Percentiles rank a stretch among this genome's conserved stretches.
Evolutionary conservation across 805 yeast species (phyloP).

Genomic region (Suhomyces sp.): DNA sequence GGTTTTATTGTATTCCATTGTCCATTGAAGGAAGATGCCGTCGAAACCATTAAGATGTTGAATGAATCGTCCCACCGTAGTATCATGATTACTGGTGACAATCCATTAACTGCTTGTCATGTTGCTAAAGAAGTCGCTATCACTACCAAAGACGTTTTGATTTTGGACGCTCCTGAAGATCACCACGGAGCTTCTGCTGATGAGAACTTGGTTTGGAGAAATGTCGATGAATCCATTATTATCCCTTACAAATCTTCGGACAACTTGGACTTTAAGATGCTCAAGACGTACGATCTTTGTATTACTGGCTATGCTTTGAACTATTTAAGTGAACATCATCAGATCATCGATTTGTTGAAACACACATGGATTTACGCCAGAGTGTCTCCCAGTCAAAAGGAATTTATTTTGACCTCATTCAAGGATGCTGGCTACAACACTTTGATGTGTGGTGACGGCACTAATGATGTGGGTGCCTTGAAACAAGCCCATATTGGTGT

Average conservation of each 20-base stretch:
- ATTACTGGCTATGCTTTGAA: conserved; percentile 88
- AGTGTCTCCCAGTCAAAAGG: conserved; percentile 95
- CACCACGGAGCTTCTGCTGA: conserved; percentile 47
- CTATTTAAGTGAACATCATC: conserved; percentile 61
- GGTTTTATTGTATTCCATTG: conserved; percentile 97
- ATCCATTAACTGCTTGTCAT: conserved; percentile 96
- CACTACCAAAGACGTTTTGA: conserved; percentile 77
- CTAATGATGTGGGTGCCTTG: conserved; percentile 99
- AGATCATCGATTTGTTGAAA: conserved; percentile 69
- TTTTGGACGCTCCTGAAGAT: conserved; percentile 80
- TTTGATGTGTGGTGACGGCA: conserved; percentile 99
- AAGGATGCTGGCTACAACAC: conserved; percentile 90
- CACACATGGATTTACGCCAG: conserved; percentile 97
- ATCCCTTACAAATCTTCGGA: conserved; percentile 65
- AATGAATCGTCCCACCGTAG: conserved; percentile 94
- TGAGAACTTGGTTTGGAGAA: conserved; percentile 75
- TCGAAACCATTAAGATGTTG: conserved; percentile 85
- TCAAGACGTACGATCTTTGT: conserved; percentile 76
- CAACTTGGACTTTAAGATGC: conserved; percentile 53
- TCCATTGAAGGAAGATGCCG: conserved; percentile 92
- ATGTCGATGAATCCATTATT: conserved; percentile 69
- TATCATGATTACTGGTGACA: conserved; percentile 98
- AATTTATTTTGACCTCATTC: conserved; percentile 76
- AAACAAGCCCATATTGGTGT: conserved; percentile 98
- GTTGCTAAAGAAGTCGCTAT: conserved; percentile 93